Percentiles rank a stretch among this genome's conserved stretches.
Conservation (phyloP, 345 rosid species). For the Kernera saxatilis region DNA sequence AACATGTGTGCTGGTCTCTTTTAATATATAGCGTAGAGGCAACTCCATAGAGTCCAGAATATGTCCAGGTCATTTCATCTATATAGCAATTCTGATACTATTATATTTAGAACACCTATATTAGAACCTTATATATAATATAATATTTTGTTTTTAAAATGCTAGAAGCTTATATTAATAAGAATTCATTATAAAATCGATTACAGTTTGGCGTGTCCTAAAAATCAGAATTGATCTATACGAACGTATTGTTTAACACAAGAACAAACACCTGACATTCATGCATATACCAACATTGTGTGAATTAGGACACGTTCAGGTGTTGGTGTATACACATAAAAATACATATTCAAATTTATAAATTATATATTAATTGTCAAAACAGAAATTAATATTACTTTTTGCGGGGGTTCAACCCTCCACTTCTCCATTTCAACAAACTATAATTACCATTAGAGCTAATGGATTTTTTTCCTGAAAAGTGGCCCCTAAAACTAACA, state of each 20-base stretch:
- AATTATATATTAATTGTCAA: no score
- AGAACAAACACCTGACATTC: background rate
- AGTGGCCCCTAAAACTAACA: no score
- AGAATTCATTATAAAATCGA: background rate
- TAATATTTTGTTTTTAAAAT: background rate
- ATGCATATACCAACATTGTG: background rate
- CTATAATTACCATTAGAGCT: no score
- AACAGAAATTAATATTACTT: no score
- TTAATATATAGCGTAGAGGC: constrained; percentile 10
- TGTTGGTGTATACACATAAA: background rate
- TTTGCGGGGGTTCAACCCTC: no score
- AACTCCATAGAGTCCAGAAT: background rate
- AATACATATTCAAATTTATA: background rate
- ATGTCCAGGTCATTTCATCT: background rate
- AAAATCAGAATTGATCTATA: background rate
- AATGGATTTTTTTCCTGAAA: no score
- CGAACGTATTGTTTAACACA: background rate
- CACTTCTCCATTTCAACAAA: no score
- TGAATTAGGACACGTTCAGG: background rate
- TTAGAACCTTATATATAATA: background rate
- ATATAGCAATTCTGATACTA: background rate
- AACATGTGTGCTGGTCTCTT: constrained; percentile 6
- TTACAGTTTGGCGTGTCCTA: no score
- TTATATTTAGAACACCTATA: background rate
- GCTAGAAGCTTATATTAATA: background rate